Evolutionary conservation across 352 stramenopile species (phyloP).

Genomic region (Phytopythium kandeliae): DNA sequence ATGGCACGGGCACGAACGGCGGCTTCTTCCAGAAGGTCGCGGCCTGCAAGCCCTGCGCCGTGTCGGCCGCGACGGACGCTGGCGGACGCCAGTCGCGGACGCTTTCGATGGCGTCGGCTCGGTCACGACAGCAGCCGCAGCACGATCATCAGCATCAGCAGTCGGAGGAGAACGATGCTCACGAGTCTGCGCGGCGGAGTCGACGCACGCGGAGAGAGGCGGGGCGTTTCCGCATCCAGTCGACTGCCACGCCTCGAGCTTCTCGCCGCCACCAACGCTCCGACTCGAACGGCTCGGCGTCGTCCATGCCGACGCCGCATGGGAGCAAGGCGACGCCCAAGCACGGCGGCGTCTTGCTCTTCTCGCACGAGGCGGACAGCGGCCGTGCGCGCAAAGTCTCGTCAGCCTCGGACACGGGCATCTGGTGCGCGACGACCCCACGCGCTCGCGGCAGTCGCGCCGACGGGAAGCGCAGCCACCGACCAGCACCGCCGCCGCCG

Average conservation of each 20-base stretch:
- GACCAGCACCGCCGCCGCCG: too few relatives aligned
- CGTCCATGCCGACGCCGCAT: conserved; percentile 2
- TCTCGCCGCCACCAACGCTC: neutral
- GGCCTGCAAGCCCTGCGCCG: conserved; percentile 18
- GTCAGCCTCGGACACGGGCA: neutral
- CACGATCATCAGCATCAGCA: neutral
- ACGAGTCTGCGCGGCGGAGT: too few relatives aligned
- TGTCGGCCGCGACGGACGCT: conserved; percentile 8
- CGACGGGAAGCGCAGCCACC: conserved; percentile 2
- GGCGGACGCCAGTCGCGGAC: neutral
- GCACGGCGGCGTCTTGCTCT: neutral
- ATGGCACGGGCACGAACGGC: conserved; percentile 8
- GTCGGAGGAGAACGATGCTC: too few relatives aligned
- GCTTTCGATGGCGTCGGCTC: too few relatives aligned
- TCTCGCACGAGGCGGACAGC: neutral
- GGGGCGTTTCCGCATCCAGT: neutral
- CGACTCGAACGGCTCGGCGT: conserved; percentile 2
- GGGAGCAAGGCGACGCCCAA: neutral
- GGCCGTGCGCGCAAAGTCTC: conserved; percentile 1
- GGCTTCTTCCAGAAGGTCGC: conserved; percentile 18
- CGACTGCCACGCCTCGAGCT: neutral
- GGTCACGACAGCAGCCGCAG: neutral
- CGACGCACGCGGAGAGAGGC: neutral
- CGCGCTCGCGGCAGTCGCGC: neutral
- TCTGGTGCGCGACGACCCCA: neutral